A percentile compares a stretch with the other conserved stretches of the same genome.
Conservation (phyloP, 2,329 filamentous ascomycete species). For the Botrytis cinerea region DNA sequence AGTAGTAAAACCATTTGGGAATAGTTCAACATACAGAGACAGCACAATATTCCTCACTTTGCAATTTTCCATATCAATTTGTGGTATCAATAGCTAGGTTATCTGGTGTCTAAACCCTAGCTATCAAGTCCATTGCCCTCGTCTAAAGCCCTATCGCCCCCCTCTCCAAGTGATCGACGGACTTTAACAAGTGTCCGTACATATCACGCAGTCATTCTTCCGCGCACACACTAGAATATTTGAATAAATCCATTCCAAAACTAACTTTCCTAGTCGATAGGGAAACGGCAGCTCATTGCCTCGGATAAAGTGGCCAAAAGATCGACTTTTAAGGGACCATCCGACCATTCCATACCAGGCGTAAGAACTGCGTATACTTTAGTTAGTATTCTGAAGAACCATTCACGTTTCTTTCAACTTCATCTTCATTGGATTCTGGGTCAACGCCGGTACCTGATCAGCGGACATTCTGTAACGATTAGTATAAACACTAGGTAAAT, state of each 20-base stretch:
- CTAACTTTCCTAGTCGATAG: background rate
- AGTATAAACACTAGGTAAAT: background rate
- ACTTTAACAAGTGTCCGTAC: conserved; percentile 13
- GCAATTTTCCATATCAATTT: background rate
- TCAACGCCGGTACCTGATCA: background rate
- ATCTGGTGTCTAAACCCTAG: background rate
- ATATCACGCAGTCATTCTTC: background rate
- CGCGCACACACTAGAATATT: conserved; percentile 9
- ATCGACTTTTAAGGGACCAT: background rate
- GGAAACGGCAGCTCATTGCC: conserved; percentile 1
- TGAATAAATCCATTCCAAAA: background rate
- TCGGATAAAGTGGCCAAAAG: background rate
- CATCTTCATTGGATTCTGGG: conserved; percentile 8
- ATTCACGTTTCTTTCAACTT: conserved; percentile 10
- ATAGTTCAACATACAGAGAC: background rate
- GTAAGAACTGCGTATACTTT: background rate
- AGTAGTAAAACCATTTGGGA: background rate
- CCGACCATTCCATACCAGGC: background rate
- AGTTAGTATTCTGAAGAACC: background rate
- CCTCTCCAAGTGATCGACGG: conserved; percentile 12
- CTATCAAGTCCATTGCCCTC: background rate
- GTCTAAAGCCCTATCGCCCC: background rate
- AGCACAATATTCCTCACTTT: background rate
- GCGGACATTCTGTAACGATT: background rate
- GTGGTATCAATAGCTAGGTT: background rate